phyloP scores from a whole-genome alignment of 495 filamentous ascomycete genomes.

The Cryomyces antarcticus region DNA sequence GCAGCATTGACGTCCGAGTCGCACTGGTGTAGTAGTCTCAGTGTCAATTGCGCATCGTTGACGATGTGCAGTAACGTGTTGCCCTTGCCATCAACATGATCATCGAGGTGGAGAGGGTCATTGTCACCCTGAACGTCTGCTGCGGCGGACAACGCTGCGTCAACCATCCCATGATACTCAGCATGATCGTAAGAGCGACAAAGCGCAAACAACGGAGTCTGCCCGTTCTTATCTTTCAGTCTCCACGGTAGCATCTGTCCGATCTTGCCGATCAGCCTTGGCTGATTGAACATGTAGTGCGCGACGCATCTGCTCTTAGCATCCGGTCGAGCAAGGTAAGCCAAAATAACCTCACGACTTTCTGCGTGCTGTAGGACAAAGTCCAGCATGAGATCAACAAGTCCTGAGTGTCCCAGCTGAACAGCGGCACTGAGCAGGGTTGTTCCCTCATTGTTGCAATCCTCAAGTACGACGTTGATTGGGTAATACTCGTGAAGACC shows the following conservation, averaged over 20 bases:
- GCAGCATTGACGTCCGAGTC: constrained; percentile 89
- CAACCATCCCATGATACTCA: constrained; percentile 70
- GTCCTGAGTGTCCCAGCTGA: constrained; percentile 55
- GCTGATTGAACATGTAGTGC: constrained; percentile 92
- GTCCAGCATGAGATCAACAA: constrained; percentile 56
- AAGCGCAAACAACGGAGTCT: constrained; percentile 86
- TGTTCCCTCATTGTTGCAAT: constrained; percentile 72
- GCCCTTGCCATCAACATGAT: constrained; percentile 80
- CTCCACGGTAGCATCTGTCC: constrained; percentile 70
- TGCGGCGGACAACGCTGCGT: constrained; percentile 53
- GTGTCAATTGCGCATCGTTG: constrained; percentile 59
- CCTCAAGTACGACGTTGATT: constrained; percentile 45
- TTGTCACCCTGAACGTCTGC: constrained; percentile 54
- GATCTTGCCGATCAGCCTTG: constrained; percentile 52
- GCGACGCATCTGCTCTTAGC: constrained; percentile 69
- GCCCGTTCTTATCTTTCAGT: constrained; percentile 82
- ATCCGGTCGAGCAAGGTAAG: constrained; percentile 60
- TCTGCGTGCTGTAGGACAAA: constrained; percentile 32
- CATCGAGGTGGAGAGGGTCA: constrained; percentile 67
- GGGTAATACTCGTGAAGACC: constrained; percentile 55
- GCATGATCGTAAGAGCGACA: constrained; percentile 90
- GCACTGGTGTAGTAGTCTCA: constrained; percentile 55
- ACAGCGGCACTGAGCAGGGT: constrained; percentile 88
- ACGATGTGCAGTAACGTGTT: constrained; percentile 90
- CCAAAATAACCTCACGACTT: constrained; percentile 28